Evolutionary conservation across 2,329 filamentous ascomycete genomes (phyloP).

Genomic region (Calonectria pseudoreteaudii): DNA sequence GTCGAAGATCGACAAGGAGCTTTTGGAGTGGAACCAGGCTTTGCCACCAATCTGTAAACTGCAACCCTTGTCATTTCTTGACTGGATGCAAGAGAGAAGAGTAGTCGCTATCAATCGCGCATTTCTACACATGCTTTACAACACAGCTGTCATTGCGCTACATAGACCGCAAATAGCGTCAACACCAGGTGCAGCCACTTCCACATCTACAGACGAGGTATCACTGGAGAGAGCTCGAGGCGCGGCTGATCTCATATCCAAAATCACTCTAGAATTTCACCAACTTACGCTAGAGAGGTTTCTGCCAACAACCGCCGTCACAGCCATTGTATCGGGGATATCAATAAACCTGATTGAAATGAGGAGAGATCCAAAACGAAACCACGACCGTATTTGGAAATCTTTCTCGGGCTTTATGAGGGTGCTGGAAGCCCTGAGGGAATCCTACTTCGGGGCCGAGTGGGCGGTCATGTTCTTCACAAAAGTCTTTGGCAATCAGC

Average conservation of each 20-base stretch:
- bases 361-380: not conserved
- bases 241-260: not conserved
- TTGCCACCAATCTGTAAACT: slow-evolving; percentile 80
- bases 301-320: not conserved
- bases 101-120: slow-evolving; percentile 78
- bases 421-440: not conserved
- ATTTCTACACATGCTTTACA: slow-evolving; percentile 93
- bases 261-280: not conserved
- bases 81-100: slow-evolving; percentile 69
- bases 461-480: not conserved
- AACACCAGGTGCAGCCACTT: not conserved
- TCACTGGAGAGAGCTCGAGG: not conserved
- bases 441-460: not conserved
- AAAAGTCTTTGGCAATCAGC: not conserved
- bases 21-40: slow-evolving; percentile 80
- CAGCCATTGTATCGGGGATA: not conserved
- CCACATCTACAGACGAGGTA: not conserved
- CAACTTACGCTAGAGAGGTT: not conserved
- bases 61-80: slow-evolving; percentile 62
- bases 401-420: not conserved
- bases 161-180: slow-evolving; percentile 65
- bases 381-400: not conserved
- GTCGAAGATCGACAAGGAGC: slow-evolving; percentile 79
- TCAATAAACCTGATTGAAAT: not conserved
- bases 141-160: slow-evolving; percentile 88